Percentiles rank a stretch among this genome's conserved stretches.
Evolutionary conservation across 176 grass and related monocot genomes (phyloP).

Genomic region (Rhipidocladum racemiflorum): DNA sequence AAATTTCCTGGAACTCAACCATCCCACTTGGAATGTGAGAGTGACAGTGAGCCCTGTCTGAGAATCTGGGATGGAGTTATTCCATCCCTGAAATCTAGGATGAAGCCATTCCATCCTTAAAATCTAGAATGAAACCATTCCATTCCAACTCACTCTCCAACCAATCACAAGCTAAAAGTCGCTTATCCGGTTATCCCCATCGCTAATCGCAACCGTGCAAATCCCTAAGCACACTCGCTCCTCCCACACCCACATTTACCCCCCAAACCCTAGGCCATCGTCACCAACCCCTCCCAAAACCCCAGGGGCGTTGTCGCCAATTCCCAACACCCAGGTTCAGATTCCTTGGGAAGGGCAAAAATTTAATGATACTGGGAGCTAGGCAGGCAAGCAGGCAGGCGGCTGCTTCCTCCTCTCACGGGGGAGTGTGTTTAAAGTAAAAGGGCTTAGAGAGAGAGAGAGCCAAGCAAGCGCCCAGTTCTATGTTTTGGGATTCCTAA

Average conservation of each 20-base stretch:
- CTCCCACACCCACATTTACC: not conserved
- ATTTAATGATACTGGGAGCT: slow-evolving; percentile 68
- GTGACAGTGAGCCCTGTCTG: too few relatives aligned
- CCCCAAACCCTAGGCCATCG: not conserved
- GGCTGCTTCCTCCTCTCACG: slow-evolving; percentile 32
- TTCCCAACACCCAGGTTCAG: not conserved
- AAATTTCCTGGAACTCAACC: too few relatives aligned
- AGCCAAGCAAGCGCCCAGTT: slow-evolving; percentile 39
- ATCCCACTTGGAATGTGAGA: too few relatives aligned
- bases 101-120: too few relatives aligned
- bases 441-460: slow-evolving; percentile 41
- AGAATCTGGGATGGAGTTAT: too few relatives aligned
- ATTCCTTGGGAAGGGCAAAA: slow-evolving; percentile 53
- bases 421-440: slow-evolving; percentile 85
- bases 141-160: too few relatives aligned
- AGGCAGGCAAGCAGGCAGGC: slow-evolving; percentile 31
- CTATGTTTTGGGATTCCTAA: slow-evolving; percentile 92
- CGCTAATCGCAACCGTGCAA: slow-evolving; percentile 56
- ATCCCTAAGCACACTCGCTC: slow-evolving; percentile 35
- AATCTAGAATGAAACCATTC: too few relatives aligned
- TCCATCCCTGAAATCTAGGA: too few relatives aligned
- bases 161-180: too few relatives aligned
- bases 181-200: slow-evolving; percentile 7
- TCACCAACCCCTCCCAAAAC: not conserved
- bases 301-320: slow-evolving; percentile 23